These are phyloP conservation scores for Beauveria rudraprayagi DNA, from an alignment of 2,329 filamentous ascomycete genomes.

Conservation along the genomic window DNA sequence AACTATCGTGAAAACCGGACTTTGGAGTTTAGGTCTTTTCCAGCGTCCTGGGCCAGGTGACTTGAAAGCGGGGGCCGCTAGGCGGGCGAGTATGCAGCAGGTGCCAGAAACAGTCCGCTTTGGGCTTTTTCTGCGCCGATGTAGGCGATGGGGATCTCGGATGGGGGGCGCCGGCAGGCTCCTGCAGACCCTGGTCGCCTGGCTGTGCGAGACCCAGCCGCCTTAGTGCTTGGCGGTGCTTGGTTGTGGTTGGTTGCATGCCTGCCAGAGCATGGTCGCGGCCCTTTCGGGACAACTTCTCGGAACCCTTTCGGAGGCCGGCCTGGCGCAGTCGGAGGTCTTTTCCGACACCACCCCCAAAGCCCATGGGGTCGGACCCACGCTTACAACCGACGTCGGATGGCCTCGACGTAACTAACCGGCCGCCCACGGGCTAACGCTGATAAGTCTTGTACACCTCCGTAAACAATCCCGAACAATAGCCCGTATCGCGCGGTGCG, in stretches of 20 bases:
- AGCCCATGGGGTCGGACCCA: not conserved
- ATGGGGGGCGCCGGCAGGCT: not conserved
- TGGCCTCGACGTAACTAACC: constrained; percentile 66
- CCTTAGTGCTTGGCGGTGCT: not conserved
- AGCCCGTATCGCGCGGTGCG: constrained; percentile 75
- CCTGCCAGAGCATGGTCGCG: not conserved
- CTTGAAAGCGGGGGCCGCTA: not conserved
- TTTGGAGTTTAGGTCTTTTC: constrained; percentile 11
- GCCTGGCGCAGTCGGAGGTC: not conserved
- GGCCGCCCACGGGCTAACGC: constrained; percentile 61
- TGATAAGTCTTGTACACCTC: constrained; percentile 69
- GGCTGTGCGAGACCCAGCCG: not conserved
- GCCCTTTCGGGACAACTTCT: not conserved
- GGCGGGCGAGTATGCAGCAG: constrained; percentile 1
- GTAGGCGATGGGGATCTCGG: constrained; percentile 11
- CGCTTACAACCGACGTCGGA: constrained; percentile 36
- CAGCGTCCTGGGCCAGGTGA: constrained; percentile 7
- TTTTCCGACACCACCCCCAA: not conserved
- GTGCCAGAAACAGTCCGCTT: constrained; percentile 4
- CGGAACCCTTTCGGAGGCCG: not conserved
- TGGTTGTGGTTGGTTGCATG: not conserved
- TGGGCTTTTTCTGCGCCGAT: constrained; percentile 8
- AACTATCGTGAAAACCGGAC: constrained; percentile 9
- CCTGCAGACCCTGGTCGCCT: not conserved
- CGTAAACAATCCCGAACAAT: constrained; percentile 70